A percentile compares a stretch with the other conserved stretches of the same genome.
Conservation (phyloP, 2,329 filamentous ascomycete genomes). For the Beauveria rudraprayagi region DNA sequence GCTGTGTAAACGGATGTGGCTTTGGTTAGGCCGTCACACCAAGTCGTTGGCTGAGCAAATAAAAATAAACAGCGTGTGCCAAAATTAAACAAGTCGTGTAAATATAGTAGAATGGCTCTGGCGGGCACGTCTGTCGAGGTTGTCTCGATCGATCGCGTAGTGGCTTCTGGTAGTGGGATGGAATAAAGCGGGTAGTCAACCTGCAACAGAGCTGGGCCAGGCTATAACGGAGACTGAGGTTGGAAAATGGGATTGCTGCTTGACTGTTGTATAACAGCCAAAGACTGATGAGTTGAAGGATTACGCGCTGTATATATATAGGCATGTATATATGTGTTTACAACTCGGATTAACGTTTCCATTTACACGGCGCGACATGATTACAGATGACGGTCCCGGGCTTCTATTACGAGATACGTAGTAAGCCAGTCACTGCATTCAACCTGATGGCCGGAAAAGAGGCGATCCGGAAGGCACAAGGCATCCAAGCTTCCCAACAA, state of each 20-base stretch:
- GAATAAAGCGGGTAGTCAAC: background rate
- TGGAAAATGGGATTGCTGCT: background rate
- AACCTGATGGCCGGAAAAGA: background rate
- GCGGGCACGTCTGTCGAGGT: background rate
- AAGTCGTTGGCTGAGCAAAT: background rate
- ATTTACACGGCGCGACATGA: background rate
- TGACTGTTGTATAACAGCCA: background rate
- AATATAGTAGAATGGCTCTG: background rate
- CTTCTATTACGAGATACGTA: slow-evolving; percentile 4
- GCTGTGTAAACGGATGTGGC: too few relatives aligned
- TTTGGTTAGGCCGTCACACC: background rate
- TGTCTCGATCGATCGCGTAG: slow-evolving; percentile 7
- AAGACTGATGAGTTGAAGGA: background rate
- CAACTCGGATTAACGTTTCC: background rate
- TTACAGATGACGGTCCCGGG: background rate
- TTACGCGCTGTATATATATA: background rate
- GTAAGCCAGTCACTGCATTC: background rate
- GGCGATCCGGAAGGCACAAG: background rate
- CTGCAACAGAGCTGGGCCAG: background rate
- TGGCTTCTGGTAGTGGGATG: slow-evolving; percentile 1
- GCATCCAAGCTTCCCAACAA: background rate
- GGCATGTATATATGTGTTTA: background rate
- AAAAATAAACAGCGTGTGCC: background rate
- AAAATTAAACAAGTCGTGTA: background rate
- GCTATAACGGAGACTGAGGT: background rate